A percentile compares a stretch with the other conserved stretches of the same genome.
These are phyloP conservation scores for Neurospora crassa DNA, from an alignment of 2,329 filamentous ascomycete genomes.

Conservation along the genomic window DNA sequence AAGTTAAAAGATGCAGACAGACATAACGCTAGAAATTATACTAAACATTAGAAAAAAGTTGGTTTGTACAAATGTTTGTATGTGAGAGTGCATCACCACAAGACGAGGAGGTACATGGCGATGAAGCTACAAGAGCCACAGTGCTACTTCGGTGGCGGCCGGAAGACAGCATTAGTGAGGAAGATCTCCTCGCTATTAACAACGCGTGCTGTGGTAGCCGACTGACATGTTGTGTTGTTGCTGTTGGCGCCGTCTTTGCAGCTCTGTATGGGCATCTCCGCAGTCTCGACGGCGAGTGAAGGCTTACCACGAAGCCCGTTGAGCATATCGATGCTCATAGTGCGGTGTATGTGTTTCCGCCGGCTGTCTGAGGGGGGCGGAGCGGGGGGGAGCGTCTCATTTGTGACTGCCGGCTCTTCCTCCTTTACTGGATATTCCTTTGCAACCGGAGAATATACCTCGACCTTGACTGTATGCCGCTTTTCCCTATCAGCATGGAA, in stretches of 20 bases:
- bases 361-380: conserved; percentile 22
- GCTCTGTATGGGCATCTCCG: background rate
- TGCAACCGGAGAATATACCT: background rate
- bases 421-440: background rate
- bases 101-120: background rate
- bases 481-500: conserved; percentile 29
- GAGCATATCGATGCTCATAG: conserved; percentile 42
- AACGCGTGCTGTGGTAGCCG: conserved; percentile 7
- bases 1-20: no score
- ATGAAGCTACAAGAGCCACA: background rate
- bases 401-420: conserved; percentile 10
- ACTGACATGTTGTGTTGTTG: conserved; percentile 4
- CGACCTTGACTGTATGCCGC: conserved; percentile 8
- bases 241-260: background rate
- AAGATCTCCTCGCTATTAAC: conserved; percentile 28
- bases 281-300: background rate
- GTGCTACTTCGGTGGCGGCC: conserved; percentile 21
- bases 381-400: conserved; percentile 11
- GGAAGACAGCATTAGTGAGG: conserved; percentile 42
- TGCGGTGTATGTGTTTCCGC: conserved; percentile 34
- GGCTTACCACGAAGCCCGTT: conserved; percentile 21
- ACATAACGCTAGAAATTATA: background rate
- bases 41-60: background rate
- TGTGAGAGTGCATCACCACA: background rate
- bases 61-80: background rate